Evolutionary conservation across 1,284 basidiomycete species (phyloP), one percentile per base, ranked within the genome.

Genomic region (Cryptococcus sp.): DNA sequence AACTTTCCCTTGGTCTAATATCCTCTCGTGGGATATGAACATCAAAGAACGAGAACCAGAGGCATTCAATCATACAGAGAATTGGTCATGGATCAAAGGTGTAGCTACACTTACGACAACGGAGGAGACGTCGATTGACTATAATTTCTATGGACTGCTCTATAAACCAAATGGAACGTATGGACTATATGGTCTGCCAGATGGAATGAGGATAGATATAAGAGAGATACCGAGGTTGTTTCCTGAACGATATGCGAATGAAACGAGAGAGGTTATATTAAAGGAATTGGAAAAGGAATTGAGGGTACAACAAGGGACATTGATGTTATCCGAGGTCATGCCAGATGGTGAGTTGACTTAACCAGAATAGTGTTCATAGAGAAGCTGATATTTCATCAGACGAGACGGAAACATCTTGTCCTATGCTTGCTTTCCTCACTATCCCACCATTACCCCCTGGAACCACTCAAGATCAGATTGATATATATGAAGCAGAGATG

Each of bases 151-250:
- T 50, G 90, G 88, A 3, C 79, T 93, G 11, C 90, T 92, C 74
- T 84, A 89, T 66, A 63, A 87, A 7, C 77, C 82, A 7, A 88
- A 89, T 61, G 90, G 90, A 1, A 83, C 87, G 1, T 83, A 92
- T 43, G 87, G 86, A 66, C 87, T 88, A 0, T 81, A 87, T 58
- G 88, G 84, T 5, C 80, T 85, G 64, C 84, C 86, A 4, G 73
- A 77, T 23, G 85, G 85, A 30, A 61, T 63, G 52, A 53, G 55
- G 43, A 56, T 42, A 79, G 78, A 58, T 77, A 80, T 62, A 80
- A 85, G 56, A 84, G 89, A 68, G 41, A 82, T 90, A 44, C 84
- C 89, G 3, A 71, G 80, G 13, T 77, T 91, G 5, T 71, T 57
- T 55, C 58, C 62, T 11, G 35, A 57, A 8, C 54, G 62, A 86